Percentiles rank a stretch among this genome's conserved stretches.
Conservation (phyloP, 1,139 yeast species). For the Zygosaccharomyces sapae region DNA sequence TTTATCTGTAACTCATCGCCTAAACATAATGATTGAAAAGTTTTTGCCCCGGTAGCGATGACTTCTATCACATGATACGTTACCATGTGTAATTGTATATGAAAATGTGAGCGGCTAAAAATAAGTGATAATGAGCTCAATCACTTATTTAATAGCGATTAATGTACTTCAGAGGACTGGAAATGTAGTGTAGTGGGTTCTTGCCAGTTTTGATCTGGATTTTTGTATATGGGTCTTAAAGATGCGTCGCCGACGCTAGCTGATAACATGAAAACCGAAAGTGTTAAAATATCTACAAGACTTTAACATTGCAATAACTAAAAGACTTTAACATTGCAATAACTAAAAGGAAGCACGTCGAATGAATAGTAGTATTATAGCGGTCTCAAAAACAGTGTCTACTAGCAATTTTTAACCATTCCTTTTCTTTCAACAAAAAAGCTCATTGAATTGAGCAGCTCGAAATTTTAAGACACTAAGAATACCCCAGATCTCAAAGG, state of each 20-base stretch:
- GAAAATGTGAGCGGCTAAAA: neutral
- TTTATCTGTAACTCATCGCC: neutral
- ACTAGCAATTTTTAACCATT: neutral
- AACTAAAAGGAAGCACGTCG: no score
- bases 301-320: neutral
- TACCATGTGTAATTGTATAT: neutral
- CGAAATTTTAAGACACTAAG: neutral
- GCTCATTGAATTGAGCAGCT: neutral
- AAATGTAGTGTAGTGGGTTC: neutral
- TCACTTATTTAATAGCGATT: neutral
- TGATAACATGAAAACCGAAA: neutral
- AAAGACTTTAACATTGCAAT: no score
- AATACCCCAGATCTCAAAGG: neutral
- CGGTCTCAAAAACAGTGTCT: neutral
- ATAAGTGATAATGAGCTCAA: neutral
- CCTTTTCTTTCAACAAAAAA: neutral
- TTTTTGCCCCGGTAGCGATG: conserved; percentile 10
- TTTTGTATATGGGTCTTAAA: neutral
- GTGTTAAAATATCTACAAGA: neutral
- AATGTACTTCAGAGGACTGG: neutral
- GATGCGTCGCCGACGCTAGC: neutral
- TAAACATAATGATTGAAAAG: conserved; percentile 7
- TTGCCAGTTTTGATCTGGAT: neutral
- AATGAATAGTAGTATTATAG: no score
- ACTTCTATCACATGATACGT: conserved; percentile 4